Conservation (phyloP, 495 filamentous ascomycete species). For the Parachaetomium inaequale region DNA sequence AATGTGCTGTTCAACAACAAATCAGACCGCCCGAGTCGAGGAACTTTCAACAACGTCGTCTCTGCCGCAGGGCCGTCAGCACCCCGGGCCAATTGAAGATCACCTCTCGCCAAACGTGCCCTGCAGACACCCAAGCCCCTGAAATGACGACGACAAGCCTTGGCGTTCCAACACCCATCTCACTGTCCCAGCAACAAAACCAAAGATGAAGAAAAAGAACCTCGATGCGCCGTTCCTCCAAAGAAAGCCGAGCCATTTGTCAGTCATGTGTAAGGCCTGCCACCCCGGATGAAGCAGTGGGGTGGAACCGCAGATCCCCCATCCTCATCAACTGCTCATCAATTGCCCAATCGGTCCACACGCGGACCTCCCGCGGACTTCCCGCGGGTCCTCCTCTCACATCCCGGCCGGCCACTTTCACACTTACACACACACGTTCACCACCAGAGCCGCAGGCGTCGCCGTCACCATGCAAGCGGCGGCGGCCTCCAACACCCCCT, state of each 20-base stretch:
- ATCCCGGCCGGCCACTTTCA: neutral
- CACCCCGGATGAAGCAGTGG: neutral
- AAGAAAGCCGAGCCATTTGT: slow-evolving; percentile 5
- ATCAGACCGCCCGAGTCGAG: too few species aligned
- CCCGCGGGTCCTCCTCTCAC: neutral
- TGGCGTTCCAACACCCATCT: neutral
- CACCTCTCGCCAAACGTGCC: slow-evolving; percentile 5
- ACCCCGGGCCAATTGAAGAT: neutral
- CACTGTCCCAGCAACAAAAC: neutral
- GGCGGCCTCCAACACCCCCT: neutral
- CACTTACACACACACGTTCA: neutral
- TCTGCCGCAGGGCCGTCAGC: too few species aligned
- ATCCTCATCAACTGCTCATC: too few species aligned
- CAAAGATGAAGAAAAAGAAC: neutral
- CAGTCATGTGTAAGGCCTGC: slow-evolving; percentile 1
- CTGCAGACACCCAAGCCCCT: slow-evolving; percentile 1
- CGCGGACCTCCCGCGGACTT: neutral
- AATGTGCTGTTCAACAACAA: too few species aligned
- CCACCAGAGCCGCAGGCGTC: neutral
- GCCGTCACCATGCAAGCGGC: neutral
- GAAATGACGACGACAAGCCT: neutral
- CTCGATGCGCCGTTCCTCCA: neutral
- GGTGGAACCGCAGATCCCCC: neutral
- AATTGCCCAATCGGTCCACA: too few species aligned
- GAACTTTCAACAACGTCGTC: too few species aligned